Conservation (phyloP, 2,329 filamentous ascomycete genomes). For the Ceratocystis huliohia region DNA sequence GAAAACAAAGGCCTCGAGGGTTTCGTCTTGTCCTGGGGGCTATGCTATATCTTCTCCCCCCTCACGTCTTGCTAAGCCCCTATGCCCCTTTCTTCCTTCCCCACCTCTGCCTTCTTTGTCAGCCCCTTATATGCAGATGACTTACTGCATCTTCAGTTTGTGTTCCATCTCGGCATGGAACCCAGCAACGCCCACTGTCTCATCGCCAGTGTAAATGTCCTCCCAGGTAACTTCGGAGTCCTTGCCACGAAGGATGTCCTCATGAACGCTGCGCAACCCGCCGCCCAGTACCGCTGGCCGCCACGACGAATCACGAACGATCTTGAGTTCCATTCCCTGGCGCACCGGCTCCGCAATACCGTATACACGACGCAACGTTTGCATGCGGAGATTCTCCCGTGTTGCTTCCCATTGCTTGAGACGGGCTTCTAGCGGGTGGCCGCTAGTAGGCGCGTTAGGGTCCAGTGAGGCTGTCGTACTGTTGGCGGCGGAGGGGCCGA, state of each 20-base stretch:
- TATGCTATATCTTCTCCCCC: not conserved
- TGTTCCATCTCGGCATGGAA: slow-evolving; percentile 92
- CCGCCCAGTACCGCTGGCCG: slow-evolving; percentile 56
- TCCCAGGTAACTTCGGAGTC: slow-evolving; percentile 79
- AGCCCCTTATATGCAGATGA: not conserved
- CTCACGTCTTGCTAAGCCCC: not conserved
- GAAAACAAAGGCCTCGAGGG: not conserved
- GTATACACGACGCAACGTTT: slow-evolving; percentile 71
- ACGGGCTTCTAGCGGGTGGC: slow-evolving; percentile 84
- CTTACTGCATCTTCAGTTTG: slow-evolving; percentile 58
- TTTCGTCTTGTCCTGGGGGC: not conserved
- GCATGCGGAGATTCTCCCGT: slow-evolving; percentile 79
- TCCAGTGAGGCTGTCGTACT: slow-evolving; percentile 32
- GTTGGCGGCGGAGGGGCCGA: slow-evolving; percentile 48
- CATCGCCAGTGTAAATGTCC: slow-evolving; percentile 76
- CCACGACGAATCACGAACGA: slow-evolving; percentile 69
- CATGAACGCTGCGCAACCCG: slow-evolving; percentile 56
- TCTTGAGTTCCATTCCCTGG: slow-evolving; percentile 89
- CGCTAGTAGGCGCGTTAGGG: slow-evolving; percentile 36
- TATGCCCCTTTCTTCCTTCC: not conserved
- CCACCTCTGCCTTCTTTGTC: not conserved
- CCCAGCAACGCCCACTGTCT: slow-evolving; percentile 54
- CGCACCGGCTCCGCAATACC: slow-evolving; percentile 87
- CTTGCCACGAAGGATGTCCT: slow-evolving; percentile 72
- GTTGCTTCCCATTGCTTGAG: slow-evolving; percentile 83